Percentiles rank a stretch among this genome's conserved stretches.
phyloP scores from a whole-genome alignment of 805 yeast species.

The Saccharomycopsis synnaedendra region DNA sequence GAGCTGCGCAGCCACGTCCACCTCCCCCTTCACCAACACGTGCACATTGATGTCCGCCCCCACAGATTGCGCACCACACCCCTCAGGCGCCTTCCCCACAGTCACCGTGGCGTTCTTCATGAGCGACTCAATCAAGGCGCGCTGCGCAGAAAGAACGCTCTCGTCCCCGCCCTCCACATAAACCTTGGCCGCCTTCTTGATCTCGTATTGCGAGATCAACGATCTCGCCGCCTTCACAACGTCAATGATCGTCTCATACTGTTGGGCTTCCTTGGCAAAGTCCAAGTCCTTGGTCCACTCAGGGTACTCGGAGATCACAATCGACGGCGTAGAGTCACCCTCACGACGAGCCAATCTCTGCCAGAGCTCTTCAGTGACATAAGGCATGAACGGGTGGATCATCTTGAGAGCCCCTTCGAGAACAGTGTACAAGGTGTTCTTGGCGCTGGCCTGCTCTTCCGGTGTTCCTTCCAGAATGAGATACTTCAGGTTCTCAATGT shows the following conservation, averaged over 20 bases:
- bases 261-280: conserved; percentile 53
- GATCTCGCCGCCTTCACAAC: conserved; percentile 90
- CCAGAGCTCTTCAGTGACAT: conserved; percentile 96
- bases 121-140: conserved; percentile 78
- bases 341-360: conserved; percentile 90
- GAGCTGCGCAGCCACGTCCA: conserved; percentile 88
- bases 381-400: conserved; percentile 99
- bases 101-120: conserved; percentile 75
- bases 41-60: conserved; percentile 77
- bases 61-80: conserved; percentile 80
- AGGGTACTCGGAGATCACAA: conserved; percentile 76
- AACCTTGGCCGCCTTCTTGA: conserved; percentile 79
- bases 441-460: conserved; percentile 78
- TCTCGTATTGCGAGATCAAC: conserved; percentile 78
- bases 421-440: conserved; percentile 87
- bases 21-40: conserved; percentile 85
- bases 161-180: conserved; percentile 59
- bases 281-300: conserved; percentile 46
- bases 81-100: conserved; percentile 66
- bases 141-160: conserved; percentile 45
- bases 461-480: conserved; percentile 86
- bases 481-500: conserved; percentile 93
- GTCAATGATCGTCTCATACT: conserved; percentile 75
- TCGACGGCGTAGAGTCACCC: conserved; percentile 56
- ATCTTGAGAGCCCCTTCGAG: conserved; percentile 82